Percentiles rank a stretch among this genome's conserved stretches.
phyloP scores from a whole-genome alignment of 495 filamentous ascomycete species.

The Penicillium cinerascens region DNA sequence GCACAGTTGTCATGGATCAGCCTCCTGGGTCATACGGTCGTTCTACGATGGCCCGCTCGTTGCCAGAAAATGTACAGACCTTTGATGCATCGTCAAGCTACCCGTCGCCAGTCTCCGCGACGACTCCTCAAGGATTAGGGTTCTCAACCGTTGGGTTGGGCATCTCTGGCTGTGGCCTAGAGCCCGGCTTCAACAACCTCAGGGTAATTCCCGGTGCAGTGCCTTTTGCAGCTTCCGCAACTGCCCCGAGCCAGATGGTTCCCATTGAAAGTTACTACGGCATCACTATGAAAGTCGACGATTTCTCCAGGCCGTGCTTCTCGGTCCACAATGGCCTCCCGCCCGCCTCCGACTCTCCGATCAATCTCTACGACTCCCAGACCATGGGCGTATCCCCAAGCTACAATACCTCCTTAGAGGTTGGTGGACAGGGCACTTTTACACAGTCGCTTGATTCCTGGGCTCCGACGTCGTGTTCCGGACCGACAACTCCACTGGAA shows the following conservation, averaged over 20 bases:
- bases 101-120: slow-evolving; percentile 19
- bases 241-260: slow-evolving; percentile 19
- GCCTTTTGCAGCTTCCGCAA: slow-evolving; percentile 10
- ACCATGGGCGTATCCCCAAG: slow-evolving; percentile 24
- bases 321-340: slow-evolving; percentile 16
- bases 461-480: slow-evolving; percentile 22
- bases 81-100: slow-evolving; percentile 17
- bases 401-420: slow-evolving; percentile 22
- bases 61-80: slow-evolving; percentile 15
- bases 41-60: slow-evolving; percentile 7
- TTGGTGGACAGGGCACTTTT: slow-evolving; percentile 2
- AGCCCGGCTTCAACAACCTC: slow-evolving; percentile 11
- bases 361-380: slow-evolving; percentile 25
- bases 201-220: slow-evolving; percentile 7
- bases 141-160: slow-evolving; percentile 28
- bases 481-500: slow-evolving; percentile 11
- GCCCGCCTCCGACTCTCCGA: slow-evolving; percentile 19
- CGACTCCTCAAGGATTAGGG: slow-evolving; percentile 10
- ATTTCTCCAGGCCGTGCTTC: slow-evolving; percentile 18
- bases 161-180: slow-evolving; percentile 29
- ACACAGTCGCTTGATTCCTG: slow-evolving; percentile 16
- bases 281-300: slow-evolving; percentile 15
- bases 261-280: slow-evolving; percentile 13
- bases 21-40: slow-evolving; percentile 1
- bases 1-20: slow-evolving; percentile 12